Percentiles rank a stretch among this genome's conserved stretches.
Evolutionary conservation across 2,329 filamentous ascomycete species (phyloP).

Genomic region (Lasiodiplodia theobromae): DNA sequence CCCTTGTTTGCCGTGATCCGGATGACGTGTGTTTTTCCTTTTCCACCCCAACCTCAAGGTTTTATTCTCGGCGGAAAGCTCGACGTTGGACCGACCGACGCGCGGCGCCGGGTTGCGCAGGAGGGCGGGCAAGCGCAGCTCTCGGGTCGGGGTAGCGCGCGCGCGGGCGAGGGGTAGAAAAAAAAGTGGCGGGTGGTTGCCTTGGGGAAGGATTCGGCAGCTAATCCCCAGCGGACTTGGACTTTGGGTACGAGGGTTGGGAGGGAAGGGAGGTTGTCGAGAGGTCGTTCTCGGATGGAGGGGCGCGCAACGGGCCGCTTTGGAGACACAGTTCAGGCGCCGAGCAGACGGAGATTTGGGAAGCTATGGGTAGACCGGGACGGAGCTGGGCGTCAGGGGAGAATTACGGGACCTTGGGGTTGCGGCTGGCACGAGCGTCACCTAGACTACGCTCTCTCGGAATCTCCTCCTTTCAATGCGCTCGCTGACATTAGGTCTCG

Average conservation of each 20-base stretch:
- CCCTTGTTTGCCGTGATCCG: neutral
- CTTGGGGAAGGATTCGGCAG: neutral
- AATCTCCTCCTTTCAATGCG: conserved; percentile 21
- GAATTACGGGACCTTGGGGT: conserved; percentile 25
- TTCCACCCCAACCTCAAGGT: neutral
- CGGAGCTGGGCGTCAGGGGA: conserved; percentile 25
- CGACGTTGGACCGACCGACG: neutral
- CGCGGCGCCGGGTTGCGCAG: neutral
- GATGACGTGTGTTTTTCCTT: neutral
- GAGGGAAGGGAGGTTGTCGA: conserved; percentile 4
- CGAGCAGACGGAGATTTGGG: conserved; percentile 23
- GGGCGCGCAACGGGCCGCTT: conserved; percentile 9
- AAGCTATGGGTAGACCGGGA: conserved; percentile 12
- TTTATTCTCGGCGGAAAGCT: neutral
- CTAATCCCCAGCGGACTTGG: conserved; percentile 7
- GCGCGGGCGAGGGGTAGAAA: neutral
- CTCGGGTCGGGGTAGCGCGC: neutral
- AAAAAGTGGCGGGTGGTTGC: neutral
- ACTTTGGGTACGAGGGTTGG: neutral
- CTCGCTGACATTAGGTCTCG: conserved; percentile 7
- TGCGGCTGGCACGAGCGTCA: conserved; percentile 28
- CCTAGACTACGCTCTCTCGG: neutral
- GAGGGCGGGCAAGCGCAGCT: neutral
- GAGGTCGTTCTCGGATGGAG: conserved; percentile 5
- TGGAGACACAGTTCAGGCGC: neutral